These are phyloP conservation scores for Rubroshorea leprosula DNA, from an alignment of 345 rosid genomes.

Conservation along the genomic window DNA sequence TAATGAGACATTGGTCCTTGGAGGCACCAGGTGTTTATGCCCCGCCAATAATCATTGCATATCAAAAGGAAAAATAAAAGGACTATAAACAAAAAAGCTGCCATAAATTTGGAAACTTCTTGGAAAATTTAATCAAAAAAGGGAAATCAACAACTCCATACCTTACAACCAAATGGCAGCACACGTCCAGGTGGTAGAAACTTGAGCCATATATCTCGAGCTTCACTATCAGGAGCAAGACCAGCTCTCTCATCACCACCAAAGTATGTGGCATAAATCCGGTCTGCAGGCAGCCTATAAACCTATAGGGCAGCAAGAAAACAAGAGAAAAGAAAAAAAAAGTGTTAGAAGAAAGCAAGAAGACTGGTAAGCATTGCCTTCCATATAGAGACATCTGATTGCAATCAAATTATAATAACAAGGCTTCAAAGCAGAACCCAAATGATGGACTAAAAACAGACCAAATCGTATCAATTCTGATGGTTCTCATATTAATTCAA, in stretches of 20 bases:
- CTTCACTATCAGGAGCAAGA: slow-evolving; percentile 83
- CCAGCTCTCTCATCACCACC: slow-evolving; percentile 95
- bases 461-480: too few species aligned
- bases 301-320: slow-evolving; percentile 37
- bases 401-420: background rate
- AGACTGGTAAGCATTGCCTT: background rate
- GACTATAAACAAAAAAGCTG: too few species aligned
- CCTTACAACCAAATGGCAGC: slow-evolving; percentile 92
- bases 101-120: too few species aligned
- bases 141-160: slow-evolving; percentile 20
- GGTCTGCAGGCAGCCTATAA: slow-evolving; percentile 65
- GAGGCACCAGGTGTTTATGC: too few species aligned
- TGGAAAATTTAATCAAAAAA: background rate
- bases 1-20: too few species aligned
- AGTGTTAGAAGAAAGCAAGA: background rate
- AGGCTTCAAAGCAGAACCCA: background rate
- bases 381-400: background rate
- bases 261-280: slow-evolving; percentile 90
- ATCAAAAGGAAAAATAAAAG: too few species aligned
- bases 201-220: slow-evolving; percentile 75
- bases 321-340: background rate
- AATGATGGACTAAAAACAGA: background rate
- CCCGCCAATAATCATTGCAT: too few species aligned
- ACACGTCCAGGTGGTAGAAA: slow-evolving; percentile 76
- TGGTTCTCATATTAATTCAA: too few species aligned